Conservation (phyloP, 768 basidiomycete genomes). For the Botryobasidium botryosum region DNA sequence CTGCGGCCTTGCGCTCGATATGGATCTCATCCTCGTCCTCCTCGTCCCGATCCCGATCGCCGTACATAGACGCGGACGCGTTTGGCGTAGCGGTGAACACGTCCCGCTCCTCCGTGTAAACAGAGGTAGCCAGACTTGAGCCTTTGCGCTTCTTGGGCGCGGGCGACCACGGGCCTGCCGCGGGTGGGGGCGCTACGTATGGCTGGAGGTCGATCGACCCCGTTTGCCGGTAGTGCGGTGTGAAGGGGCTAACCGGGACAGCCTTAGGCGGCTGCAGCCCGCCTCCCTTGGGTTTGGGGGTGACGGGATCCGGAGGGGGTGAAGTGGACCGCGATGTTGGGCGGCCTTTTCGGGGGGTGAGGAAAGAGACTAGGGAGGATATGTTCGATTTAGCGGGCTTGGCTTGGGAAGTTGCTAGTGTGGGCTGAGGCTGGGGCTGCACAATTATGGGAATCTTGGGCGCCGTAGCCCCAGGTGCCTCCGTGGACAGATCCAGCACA, state of each 20-base stretch:
- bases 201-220: slow-evolving; percentile 53
- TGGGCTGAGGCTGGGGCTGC: slow-evolving; percentile 43
- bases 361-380: slow-evolving; percentile 7
- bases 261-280: slow-evolving; percentile 15
- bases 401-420: slow-evolving; percentile 20
- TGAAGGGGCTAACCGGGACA: slow-evolving; percentile 52
- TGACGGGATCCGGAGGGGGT: slow-evolving; percentile 5
- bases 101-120: slow-evolving; percentile 43
- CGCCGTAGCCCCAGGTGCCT: slow-evolving; percentile 13
- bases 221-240: slow-evolving; percentile 69
- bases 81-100: slow-evolving; percentile 29
- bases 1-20: slow-evolving; percentile 17
- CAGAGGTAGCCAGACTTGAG: slow-evolving; percentile 23
- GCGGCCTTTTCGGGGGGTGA: slow-evolving; percentile 2
- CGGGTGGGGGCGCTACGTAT: slow-evolving; percentile 41
- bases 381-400: slow-evolving; percentile 12
- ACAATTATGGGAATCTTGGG: neutral
- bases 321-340: slow-evolving; percentile 4
- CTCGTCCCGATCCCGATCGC: neutral
- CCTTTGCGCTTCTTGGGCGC: slow-evolving; percentile 23
- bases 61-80: neutral
- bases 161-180: slow-evolving; percentile 48
- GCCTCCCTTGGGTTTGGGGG: neutral
- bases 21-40: slow-evolving; percentile 2
- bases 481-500: slow-evolving; percentile 43